A percentile compares a stretch with the other conserved stretches of the same genome.
Evolutionary conservation across 2,329 filamentous ascomycete genomes (phyloP).

Genomic region (Talaromyces sp.): DNA sequence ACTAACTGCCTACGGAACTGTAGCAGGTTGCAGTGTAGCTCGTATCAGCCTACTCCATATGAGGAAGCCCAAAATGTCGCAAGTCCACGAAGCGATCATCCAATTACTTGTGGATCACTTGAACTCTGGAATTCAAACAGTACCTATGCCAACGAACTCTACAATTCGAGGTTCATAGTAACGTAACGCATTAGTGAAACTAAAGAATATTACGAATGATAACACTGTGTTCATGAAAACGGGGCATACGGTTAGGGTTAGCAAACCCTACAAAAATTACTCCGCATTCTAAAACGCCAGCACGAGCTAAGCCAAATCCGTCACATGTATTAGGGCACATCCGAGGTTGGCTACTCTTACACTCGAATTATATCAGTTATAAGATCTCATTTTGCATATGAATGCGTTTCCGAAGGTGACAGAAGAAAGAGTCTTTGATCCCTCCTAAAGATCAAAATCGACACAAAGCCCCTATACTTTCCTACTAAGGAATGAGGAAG

Average conservation of each 20-base stretch:
- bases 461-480: not conserved
- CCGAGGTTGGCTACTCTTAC: not conserved
- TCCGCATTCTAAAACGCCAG: not conserved
- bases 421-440: not conserved
- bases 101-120: no score
- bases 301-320: not conserved
- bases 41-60: not conserved
- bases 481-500: not conserved
- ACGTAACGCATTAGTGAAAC: no score
- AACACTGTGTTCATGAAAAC: no score
- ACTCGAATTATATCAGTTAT: not conserved
- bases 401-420: not conserved
- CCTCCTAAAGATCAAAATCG: not conserved
- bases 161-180: no score
- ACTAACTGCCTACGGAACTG: not conserved
- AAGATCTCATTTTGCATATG: not conserved
- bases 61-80: no score
- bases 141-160: no score
- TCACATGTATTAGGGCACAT: not conserved
- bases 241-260: not conserved
- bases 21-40: not conserved
- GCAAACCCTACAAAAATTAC: not conserved
- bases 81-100: no score
- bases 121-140: no score
- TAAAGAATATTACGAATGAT: no score